Base-by-base conservation (phyloP, 116 monocot species). In the Cymodocea nodosa region DNA sequence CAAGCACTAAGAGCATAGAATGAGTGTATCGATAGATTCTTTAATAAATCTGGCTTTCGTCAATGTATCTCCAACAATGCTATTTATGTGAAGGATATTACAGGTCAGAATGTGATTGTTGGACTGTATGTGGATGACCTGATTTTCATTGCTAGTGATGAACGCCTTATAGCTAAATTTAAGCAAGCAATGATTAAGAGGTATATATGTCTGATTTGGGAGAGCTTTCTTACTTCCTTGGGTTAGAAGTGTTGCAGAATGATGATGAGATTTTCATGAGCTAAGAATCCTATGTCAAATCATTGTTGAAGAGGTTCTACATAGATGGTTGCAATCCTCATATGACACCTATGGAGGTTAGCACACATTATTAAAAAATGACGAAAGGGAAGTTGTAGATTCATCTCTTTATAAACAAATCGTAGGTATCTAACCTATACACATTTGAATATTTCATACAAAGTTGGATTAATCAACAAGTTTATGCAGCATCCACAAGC, bases 401-500 rank as follows among this genome's bases (percentile, higher is more conserved):
- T 23, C 12, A 48, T 35, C 62, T 16, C 52, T 35, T 36, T 71
- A 63, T 24, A 61, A 52, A 48, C 15, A 51, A 12, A 30, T 70
- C 15, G 60, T 70, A 5, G 70, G 70, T 56, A 68, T 37, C 36
- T 68, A 11, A 55, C 54, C 36, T 16, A 23, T 18, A 68, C 36
- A 35, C 34, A 54, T 54, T 54, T 35, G 18, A 54, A 68, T 68
- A 24, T 68, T 15, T 30, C 35, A n/a, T 56, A 35, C 55, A 8
- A 3, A 17, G 68, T 68, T 16, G 24, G 55, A 13, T 30, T 55
- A 6, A 10, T 62, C 15, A 70, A 48, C 25, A 44, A 16, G 34
- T 70, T 39, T 15, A 70, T 70, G 70, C 23, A 62, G 60, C 23
- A 59, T n/a, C n/a, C n/a, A n/a, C n/a, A n/a, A n/a, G n/a, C n/a